A percentile compares a stretch with the other conserved stretches of the same genome.
Conservation (phyloP, 2,329 filamentous ascomycete genomes). For the Colletotrichum sidae region DNA sequence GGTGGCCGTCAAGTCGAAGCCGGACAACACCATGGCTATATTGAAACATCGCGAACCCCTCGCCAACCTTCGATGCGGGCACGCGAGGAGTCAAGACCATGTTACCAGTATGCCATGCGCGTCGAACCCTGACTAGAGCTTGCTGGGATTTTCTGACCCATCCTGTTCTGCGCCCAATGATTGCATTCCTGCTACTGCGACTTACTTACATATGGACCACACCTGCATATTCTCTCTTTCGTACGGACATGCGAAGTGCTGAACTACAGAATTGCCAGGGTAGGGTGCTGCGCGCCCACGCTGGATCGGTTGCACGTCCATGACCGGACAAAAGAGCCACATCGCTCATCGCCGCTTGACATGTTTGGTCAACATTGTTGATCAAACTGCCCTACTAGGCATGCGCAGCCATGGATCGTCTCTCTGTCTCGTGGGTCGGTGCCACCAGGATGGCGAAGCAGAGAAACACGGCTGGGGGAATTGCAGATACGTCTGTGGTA, state of each 20-base stretch:
- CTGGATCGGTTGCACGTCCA: slow-evolving; percentile 16
- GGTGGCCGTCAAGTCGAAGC: not conserved
- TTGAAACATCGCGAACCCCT: slow-evolving; percentile 1
- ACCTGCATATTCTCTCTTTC: slow-evolving; percentile 30
- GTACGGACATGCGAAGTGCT: not conserved
- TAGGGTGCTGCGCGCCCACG: slow-evolving; percentile 8
- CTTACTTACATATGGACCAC: slow-evolving; percentile 31
- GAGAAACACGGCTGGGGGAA: not conserved
- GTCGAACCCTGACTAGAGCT: slow-evolving; percentile 19
- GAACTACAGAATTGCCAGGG: slow-evolving; percentile 25
- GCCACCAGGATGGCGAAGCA: slow-evolving; percentile 22
- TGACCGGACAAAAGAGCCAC: slow-evolving; percentile 14
- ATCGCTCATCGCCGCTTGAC: slow-evolving; percentile 11
- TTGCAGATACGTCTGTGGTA: no score
- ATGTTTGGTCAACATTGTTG: slow-evolving; percentile 5
- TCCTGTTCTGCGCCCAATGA: not conserved
- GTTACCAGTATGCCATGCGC: slow-evolving; percentile 6
- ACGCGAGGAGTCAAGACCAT: slow-evolving; percentile 8
- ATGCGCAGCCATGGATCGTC: slow-evolving; percentile 18
- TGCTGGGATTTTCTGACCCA: slow-evolving; percentile 3
- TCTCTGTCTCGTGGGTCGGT: slow-evolving; percentile 18
- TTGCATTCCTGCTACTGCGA: slow-evolving; percentile 25
- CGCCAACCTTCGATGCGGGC: slow-evolving; percentile 9
- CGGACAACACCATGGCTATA: slow-evolving; percentile 2
- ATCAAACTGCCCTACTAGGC: slow-evolving; percentile 18